A percentile compares a stretch with the other conserved stretches of the same genome.
These are phyloP conservation scores for Platismatia glauca DNA, from an alignment of 495 filamentous ascomycete species.

Conservation along the genomic window DNA sequence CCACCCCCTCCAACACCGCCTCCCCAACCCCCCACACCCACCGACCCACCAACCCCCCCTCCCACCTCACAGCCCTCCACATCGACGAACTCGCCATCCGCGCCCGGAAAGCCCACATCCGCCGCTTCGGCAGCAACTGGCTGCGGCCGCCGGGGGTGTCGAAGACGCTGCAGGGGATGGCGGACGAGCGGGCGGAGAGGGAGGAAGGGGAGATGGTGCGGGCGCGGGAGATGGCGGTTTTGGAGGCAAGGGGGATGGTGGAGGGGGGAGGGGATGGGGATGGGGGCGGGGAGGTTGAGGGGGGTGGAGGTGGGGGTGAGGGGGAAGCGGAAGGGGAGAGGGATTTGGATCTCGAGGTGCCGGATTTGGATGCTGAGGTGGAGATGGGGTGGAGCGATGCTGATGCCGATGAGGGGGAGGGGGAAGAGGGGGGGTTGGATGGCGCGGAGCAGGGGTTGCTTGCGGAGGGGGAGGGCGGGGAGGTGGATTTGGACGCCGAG, in stretches of 20 bases:
- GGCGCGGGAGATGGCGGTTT: slow-evolving; percentile 57
- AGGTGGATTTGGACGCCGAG: slow-evolving; percentile 39
- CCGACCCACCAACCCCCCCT: slow-evolving; percentile 20
- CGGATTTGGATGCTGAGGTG: slow-evolving; percentile 16
- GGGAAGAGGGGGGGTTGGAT: neutral
- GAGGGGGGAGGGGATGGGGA: slow-evolving; percentile 1
- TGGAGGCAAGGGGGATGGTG: slow-evolving; percentile 30
- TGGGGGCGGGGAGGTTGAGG: slow-evolving; percentile 1
- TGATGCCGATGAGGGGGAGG: slow-evolving; percentile 4
- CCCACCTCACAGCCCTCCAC: slow-evolving; percentile 50
- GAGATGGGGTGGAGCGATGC: neutral
- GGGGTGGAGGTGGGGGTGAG: slow-evolving; percentile 46
- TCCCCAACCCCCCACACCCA: slow-evolving; percentile 25
- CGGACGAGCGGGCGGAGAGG: slow-evolving; percentile 69
- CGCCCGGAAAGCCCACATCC: slow-evolving; percentile 60
- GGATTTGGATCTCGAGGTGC: slow-evolving; percentile 11
- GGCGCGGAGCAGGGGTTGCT: neutral
- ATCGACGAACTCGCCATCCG: slow-evolving; percentile 60
- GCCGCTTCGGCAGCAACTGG: slow-evolving; percentile 68
- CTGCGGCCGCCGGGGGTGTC: slow-evolving; percentile 65
- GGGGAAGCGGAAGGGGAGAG: slow-evolving; percentile 14
- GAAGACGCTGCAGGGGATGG: slow-evolving; percentile 68
- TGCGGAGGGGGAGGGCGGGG: neutral
- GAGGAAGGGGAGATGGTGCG: slow-evolving; percentile 68
- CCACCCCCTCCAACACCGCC: slow-evolving; percentile 25